phyloP scores from a whole-genome alignment of 1,139 yeast species.

The Lodderomyces pseudojiufengensis region DNA sequence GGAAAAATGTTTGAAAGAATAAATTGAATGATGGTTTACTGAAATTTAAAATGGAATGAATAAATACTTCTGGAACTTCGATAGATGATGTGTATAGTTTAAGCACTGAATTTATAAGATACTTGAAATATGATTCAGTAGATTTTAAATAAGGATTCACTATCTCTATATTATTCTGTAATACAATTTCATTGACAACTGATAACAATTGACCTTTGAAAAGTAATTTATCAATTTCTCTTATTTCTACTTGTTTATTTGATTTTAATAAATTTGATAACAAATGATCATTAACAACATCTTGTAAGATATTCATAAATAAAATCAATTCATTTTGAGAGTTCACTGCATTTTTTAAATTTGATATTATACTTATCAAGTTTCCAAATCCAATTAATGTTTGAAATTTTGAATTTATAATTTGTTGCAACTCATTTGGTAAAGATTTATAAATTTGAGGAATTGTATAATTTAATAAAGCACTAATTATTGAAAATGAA shows the following conservation, averaged over 20 bases:
- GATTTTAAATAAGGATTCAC: slow-evolving; percentile 16
- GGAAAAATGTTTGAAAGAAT: slow-evolving; percentile 25
- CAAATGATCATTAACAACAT: slow-evolving; percentile 19
- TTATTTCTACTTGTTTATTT: slow-evolving; percentile 15
- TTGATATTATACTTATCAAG: slow-evolving; percentile 19
- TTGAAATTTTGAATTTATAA: slow-evolving; percentile 17
- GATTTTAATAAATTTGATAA: slow-evolving; percentile 13
- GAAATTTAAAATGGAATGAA: slow-evolving; percentile 25
- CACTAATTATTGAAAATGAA: slow-evolving; percentile 17
- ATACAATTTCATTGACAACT: slow-evolving; percentile 21
- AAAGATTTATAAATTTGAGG: slow-evolving; percentile 22
- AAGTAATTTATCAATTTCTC: slow-evolving; percentile 36
- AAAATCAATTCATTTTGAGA: slow-evolving; percentile 5
- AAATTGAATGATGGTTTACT: slow-evolving; percentile 15
- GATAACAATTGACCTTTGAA: slow-evolving; percentile 33
- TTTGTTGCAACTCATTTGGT: slow-evolving; percentile 12
- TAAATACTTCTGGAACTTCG: slow-evolving; percentile 16
- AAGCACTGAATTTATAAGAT: slow-evolving; percentile 17
- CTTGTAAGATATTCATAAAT: slow-evolving; percentile 13
- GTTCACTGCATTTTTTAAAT: slow-evolving; percentile 1
- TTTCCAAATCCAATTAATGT: slow-evolving; percentile 30
- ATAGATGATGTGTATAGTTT: background rate
- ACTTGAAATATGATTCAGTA: slow-evolving; percentile 21
- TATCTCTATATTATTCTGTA: slow-evolving; percentile 10
- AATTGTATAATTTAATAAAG: slow-evolving; percentile 29